These are phyloP conservation scores for Pleurotus tuoliensis DNA, from an alignment of 768 basidiomycete species.

Conservation along the genomic window DNA sequence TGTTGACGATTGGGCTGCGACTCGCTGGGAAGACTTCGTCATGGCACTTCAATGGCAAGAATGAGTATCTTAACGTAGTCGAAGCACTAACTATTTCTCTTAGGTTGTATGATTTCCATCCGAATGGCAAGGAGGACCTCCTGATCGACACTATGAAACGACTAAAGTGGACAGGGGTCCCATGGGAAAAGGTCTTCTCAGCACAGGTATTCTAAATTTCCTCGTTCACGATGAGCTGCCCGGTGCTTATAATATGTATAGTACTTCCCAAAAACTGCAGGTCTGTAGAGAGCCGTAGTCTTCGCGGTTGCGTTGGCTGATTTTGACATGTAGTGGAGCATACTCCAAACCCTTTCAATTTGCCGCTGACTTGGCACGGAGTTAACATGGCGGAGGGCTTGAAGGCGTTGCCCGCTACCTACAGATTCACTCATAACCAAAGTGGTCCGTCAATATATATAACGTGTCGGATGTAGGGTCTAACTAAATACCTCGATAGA, in stretches of 20 bases:
- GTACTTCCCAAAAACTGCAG: slow-evolving; percentile 42
- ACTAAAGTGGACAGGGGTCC: slow-evolving; percentile 47
- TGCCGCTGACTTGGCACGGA: slow-evolving; percentile 48
- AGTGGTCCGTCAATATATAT: slow-evolving; percentile 30
- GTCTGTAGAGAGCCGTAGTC: slow-evolving; percentile 12
- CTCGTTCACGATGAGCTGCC: too few relatives aligned
- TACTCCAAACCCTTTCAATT: slow-evolving; percentile 41
- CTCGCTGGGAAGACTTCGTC: slow-evolving; percentile 59
- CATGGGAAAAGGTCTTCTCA: slow-evolving; percentile 52
- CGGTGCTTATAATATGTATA: slow-evolving; percentile 12
- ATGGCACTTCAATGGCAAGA: slow-evolving; percentile 50
- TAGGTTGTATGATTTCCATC: slow-evolving; percentile 54
- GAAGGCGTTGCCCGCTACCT: slow-evolving; percentile 50
- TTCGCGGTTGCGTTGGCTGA: too few relatives aligned
- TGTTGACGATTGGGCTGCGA: slow-evolving; percentile 49
- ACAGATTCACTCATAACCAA: slow-evolving; percentile 53
- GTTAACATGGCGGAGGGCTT: slow-evolving; percentile 58
- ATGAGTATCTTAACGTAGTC: background rate
- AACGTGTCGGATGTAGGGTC: background rate
- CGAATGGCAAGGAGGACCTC: slow-evolving; percentile 42
- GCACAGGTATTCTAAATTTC: slow-evolving; percentile 26
- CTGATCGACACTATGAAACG: slow-evolving; percentile 51
- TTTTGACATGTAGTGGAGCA: slow-evolving; percentile 22
- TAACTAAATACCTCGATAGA: slow-evolving; percentile 24
- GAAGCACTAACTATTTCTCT: background rate